Conservation (phyloP, 805 yeast genomes). For the Yamadazyma tumulicola region DNA sequence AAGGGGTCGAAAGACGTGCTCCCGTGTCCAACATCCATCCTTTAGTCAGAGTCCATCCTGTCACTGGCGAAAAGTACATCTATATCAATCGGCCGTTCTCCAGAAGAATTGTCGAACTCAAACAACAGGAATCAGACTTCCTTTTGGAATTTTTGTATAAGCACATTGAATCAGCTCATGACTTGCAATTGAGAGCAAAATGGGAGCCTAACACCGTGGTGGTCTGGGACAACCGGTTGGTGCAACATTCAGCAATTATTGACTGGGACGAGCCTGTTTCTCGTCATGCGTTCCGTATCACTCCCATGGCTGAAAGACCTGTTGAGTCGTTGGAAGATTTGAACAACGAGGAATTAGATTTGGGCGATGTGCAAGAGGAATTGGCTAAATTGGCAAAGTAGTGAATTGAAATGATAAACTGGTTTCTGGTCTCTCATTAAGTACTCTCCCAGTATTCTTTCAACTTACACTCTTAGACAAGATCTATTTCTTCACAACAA, state of each 20-base stretch:
- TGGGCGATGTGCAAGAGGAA: conserved; percentile 31
- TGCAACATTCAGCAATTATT: conserved; percentile 63
- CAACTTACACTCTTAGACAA: no score
- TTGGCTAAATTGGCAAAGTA: conserved; percentile 11
- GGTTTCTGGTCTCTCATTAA: no score
- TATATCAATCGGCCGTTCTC: conserved; percentile 61
- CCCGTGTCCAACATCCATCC: conserved; percentile 67
- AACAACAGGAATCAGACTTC: conserved; percentile 64
- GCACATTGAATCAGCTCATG: conserved; percentile 51
- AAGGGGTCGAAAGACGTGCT: conserved; percentile 69
- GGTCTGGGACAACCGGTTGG: conserved; percentile 76
- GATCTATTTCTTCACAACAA: no score
- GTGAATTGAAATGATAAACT: no score
- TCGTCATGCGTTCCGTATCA: conserved; percentile 33
- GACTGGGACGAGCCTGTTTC: conserved; percentile 68
- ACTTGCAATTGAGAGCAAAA: conserved; percentile 63
- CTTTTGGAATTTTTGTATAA: conserved; percentile 55
- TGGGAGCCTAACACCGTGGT: conserved; percentile 73
- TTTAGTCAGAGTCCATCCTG: conserved; percentile 70
- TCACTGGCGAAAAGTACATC: conserved; percentile 56
- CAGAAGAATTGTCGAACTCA: conserved; percentile 66
- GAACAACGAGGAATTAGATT: conserved; percentile 24
- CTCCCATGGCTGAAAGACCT: conserved; percentile 39
- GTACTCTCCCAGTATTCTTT: no score
- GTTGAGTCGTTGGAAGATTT: conserved; percentile 30